phyloP scores from a whole-genome alignment of 495 filamentous ascomycete species.

The Rostrohypoxylon terebratum region DNA sequence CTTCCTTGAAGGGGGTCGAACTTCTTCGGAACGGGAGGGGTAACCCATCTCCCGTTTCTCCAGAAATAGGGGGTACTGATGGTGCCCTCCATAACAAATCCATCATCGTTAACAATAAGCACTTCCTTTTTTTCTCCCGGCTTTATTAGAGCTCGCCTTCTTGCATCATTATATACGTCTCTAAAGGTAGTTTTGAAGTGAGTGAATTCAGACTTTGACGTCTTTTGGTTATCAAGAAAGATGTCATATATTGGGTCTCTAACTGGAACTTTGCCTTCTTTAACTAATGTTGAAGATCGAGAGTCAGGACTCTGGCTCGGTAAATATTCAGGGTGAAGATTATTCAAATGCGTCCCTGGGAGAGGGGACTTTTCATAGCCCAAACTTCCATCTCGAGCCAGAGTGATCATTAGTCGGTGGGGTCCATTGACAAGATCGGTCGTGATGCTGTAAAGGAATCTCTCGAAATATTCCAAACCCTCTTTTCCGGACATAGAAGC shows the following conservation, averaged over 20 bases:
- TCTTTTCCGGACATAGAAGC: constrained; percentile 55
- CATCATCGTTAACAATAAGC: constrained; percentile 72
- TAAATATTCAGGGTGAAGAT: constrained; percentile 66
- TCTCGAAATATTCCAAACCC: constrained; percentile 54
- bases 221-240: constrained; percentile 66
- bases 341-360: constrained; percentile 60
- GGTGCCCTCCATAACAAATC: constrained; percentile 87
- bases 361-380: constrained; percentile 63
- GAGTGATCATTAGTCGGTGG: constrained; percentile 63
- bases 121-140: constrained; percentile 72
- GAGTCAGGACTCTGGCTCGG: constrained; percentile 32
- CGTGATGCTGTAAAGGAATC: constrained; percentile 38
- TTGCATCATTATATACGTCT: constrained; percentile 72
- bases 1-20: constrained; percentile 52
- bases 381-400: constrained; percentile 63
- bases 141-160: constrained; percentile 67
- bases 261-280: constrained; percentile 30
- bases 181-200: constrained; percentile 81
- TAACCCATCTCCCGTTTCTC: constrained; percentile 74
- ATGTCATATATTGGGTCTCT: constrained; percentile 58
- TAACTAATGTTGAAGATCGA: not conserved
- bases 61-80: constrained; percentile 84
- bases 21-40: constrained; percentile 62
- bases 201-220: constrained; percentile 71
- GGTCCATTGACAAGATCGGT: constrained; percentile 43